phyloP scores from a whole-genome alignment of 805 yeast genomes.

The Groenewaldozyma salmanticensis region DNA sequence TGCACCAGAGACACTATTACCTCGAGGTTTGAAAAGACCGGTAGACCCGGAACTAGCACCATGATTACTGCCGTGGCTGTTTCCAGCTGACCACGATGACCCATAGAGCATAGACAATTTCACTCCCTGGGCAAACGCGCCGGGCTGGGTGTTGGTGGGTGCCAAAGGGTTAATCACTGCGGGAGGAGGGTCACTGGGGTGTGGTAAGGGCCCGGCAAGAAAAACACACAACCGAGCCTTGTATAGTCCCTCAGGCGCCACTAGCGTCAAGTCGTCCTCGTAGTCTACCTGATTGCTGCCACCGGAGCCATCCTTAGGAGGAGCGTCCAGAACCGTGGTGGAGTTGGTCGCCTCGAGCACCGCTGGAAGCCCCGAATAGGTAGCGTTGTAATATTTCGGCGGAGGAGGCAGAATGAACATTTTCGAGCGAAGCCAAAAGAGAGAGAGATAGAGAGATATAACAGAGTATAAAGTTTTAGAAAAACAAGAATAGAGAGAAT shows the following conservation, averaged over 20 bases:
- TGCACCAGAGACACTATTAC: no score
- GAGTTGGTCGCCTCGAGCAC: conserved; percentile 16
- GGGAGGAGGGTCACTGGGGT: conserved; percentile 28
- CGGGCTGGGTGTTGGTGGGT: conserved; percentile 24
- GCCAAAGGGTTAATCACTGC: conserved; percentile 28
- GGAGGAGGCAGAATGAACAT: conserved; percentile 28
- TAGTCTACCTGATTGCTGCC: not conserved
- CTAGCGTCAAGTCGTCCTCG: conserved; percentile 15
- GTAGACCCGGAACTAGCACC: not conserved
- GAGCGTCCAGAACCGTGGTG: conserved; percentile 17
- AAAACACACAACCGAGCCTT: conserved; percentile 21
- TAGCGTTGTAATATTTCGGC: conserved; percentile 17
- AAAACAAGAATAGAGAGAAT: no score
- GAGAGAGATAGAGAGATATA: not conserved
- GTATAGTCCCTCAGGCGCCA: conserved; percentile 28
- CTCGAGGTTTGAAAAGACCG: not conserved
- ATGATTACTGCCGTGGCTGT: not conserved
- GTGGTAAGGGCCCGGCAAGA: conserved; percentile 31
- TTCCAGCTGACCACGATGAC: not conserved
- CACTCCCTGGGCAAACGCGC: conserved; percentile 18
- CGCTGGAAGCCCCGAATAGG: conserved; percentile 8
- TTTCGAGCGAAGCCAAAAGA: not conserved
- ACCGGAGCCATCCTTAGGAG: not conserved
- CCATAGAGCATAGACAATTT: conserved; percentile 1
- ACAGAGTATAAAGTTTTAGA: no score